Base-by-base conservation (phyloP, 1,139 yeast species). In the Protomyces inundatus region DNA sequence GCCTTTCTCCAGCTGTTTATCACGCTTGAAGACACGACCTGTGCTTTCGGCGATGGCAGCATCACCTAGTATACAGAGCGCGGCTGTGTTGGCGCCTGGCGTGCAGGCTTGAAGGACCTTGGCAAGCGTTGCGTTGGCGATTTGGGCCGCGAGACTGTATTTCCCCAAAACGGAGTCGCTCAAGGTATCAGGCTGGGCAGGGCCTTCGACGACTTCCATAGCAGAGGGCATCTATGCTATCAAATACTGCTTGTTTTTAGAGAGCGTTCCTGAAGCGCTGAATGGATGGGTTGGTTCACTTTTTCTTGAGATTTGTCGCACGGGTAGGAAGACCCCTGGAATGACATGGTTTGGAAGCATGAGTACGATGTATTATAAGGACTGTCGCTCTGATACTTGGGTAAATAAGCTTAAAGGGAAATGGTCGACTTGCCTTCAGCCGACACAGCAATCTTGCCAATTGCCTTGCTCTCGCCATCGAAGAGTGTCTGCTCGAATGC, bases 1-100 rank as follows among this genome's bases (percentile, higher is more conserved):
- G 66, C 97, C 97, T 76, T 88, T 88, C 77, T 78, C 81, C 36
- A 71, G 33, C 9, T 42, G 32, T 30, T 42, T 57, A n/a, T 55
- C 58, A 23, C 55, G 40, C 32, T 64, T 64, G 42, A 55, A 64
- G 14, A 64, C 64, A 6, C 59, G 23, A 7, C 54, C 45, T 10
- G 56, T 55, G 40, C 37, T 16, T 30, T 61, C 66, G 14, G 37
- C n/a, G 4, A 64, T 45, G 32, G 53, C 16, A 6, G 48, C 42
- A 46, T 64, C 66, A n/a, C 66, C 66, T 23, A 55, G 37, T 12
- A 33, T 16, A 39, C 65, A 64, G 6, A 64, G 48, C 35, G 52
- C 62, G 12, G 42, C 50, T 10, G 61, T 56, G 30, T 52, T 53
- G 16, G 66, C 62, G 7, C 65, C 66, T 16, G 53, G 54, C 23